Evolutionary conservation across 1,139 yeast species (phyloP).

Genomic region (Scheffersomyces insectosa): DNA sequence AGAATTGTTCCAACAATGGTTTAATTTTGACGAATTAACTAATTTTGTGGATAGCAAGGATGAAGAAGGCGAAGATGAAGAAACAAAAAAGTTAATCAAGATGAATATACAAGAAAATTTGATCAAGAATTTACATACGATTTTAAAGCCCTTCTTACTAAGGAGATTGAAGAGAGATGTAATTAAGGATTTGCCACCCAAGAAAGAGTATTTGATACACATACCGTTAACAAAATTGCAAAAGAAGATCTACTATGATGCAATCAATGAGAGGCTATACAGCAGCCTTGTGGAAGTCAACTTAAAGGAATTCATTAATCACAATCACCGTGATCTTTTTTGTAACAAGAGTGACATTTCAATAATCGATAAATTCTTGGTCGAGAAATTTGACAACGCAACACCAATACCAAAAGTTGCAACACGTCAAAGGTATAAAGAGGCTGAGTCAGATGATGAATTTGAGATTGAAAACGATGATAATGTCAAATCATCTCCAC

Average conservation of each 20-base stretch:
- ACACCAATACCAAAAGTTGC: neutral
- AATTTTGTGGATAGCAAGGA: conserved; percentile 38
- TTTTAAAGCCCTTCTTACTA: conserved; percentile 81
- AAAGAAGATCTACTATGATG: conserved; percentile 59
- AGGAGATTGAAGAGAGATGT: conserved; percentile 81
- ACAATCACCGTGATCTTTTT: conserved; percentile 27
- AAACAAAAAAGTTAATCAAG: conserved; percentile 47
- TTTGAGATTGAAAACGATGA: conserved; percentile 13
- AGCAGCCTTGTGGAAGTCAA: conserved; percentile 42
- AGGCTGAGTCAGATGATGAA: conserved; percentile 32
- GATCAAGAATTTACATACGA: conserved; percentile 78
- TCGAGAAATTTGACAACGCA: conserved; percentile 17
- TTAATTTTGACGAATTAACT: conserved; percentile 67
- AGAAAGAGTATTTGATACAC: conserved; percentile 83
- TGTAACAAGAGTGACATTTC: conserved; percentile 17
- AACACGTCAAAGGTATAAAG: conserved; percentile 14
- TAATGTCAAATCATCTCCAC: conserved; percentile 7
- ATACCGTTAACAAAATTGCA: conserved; percentile 68
- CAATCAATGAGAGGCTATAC: conserved; percentile 49
- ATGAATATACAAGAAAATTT: conserved; percentile 65
- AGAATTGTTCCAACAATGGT: conserved; percentile 90
- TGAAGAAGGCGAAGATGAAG: conserved; percentile 24
- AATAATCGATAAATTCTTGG: conserved; percentile 41
- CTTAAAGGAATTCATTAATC: conserved; percentile 46
- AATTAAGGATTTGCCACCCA: conserved; percentile 69